Evolutionary conservation across 2,329 filamentous ascomycete species (phyloP).

Genomic region (Aspergillus bombycis): DNA sequence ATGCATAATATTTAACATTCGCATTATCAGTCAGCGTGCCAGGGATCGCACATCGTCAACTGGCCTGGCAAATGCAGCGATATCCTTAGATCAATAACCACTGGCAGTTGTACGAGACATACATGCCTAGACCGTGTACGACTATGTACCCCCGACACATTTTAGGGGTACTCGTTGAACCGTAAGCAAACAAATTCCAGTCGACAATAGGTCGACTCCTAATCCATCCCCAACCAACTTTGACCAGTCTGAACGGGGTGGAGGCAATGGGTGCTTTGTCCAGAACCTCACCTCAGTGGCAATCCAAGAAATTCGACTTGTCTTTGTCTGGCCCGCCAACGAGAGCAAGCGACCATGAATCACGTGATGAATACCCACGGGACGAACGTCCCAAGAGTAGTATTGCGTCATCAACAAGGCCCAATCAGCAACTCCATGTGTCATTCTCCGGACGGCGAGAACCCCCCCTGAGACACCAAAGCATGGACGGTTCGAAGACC

Average conservation of each 20-base stretch:
- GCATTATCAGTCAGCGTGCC: slow-evolving; percentile 1
- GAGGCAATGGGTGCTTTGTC: neutral
- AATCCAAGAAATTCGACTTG: slow-evolving; percentile 11
- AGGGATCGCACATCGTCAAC: neutral
- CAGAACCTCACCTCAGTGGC: slow-evolving; percentile 17
- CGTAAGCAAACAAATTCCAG: neutral
- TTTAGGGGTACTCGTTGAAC: neutral
- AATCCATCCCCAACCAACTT: neutral
- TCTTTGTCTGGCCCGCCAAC: slow-evolving; percentile 12
- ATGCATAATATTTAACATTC: slow-evolving; percentile 2
- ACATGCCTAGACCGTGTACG: neutral
- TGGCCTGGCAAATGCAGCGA: neutral
- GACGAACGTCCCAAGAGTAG: slow-evolving; percentile 6
- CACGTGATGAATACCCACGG: slow-evolving; percentile 22
- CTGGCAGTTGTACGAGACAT: neutral
- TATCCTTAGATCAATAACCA: neutral
- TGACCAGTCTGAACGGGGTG: neutral
- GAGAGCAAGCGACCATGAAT: neutral
- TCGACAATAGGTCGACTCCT: neutral
- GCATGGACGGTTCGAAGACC: neutral
- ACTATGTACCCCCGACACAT: neutral
- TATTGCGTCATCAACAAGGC: slow-evolving; percentile 24
- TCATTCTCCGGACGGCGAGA: slow-evolving; percentile 15
- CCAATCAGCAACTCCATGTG: slow-evolving; percentile 19
- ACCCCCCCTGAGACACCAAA: slow-evolving; percentile 17